Evolutionary conservation across 106 monocot genomes (phyloP).

Genomic region (Ottelia alismoides): DNA sequence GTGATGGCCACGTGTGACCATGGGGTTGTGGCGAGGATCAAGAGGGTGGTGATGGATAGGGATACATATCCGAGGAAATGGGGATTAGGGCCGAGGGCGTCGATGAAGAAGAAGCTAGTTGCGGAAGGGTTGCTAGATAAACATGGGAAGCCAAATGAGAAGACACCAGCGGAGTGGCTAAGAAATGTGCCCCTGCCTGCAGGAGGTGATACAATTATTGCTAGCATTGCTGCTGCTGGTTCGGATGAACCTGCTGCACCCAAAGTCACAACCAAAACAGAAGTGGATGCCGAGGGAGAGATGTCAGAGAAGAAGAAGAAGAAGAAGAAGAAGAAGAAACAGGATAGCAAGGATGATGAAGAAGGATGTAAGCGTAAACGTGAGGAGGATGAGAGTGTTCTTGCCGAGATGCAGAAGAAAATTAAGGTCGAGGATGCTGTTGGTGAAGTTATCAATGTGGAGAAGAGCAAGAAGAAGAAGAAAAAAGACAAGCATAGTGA

Average conservation of each 20-base stretch:
- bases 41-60: constrained; percentile 95
- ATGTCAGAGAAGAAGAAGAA: constrained; percentile 19
- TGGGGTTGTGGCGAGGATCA: constrained; percentile 68
- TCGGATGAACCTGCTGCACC: constrained; percentile 5
- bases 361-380: constrained; percentile 24
- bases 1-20: constrained; percentile 97
- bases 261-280: background rate
- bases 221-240: constrained; percentile 43
- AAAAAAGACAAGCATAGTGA: constrained; percentile 4
- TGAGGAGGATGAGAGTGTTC: constrained; percentile 14
- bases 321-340: too few relatives aligned
- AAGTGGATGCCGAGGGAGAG: constrained; percentile 3
- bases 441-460: constrained; percentile 3
- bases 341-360: constrained; percentile 16
- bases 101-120: constrained; percentile 89
- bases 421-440: constrained; percentile 30
- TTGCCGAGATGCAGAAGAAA: constrained; percentile 26
- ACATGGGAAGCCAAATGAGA: constrained; percentile 94
- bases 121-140: constrained; percentile 73
- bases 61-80: constrained; percentile 93
- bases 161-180: constrained; percentile 78
- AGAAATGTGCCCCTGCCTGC: constrained; percentile 59
- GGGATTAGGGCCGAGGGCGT: constrained; percentile 82
- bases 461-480: constrained; percentile 11
- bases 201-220: constrained; percentile 56